Base-by-base conservation (phyloP, 495 filamentous ascomycete genomes). In the Penicillium argentinense region DNA sequence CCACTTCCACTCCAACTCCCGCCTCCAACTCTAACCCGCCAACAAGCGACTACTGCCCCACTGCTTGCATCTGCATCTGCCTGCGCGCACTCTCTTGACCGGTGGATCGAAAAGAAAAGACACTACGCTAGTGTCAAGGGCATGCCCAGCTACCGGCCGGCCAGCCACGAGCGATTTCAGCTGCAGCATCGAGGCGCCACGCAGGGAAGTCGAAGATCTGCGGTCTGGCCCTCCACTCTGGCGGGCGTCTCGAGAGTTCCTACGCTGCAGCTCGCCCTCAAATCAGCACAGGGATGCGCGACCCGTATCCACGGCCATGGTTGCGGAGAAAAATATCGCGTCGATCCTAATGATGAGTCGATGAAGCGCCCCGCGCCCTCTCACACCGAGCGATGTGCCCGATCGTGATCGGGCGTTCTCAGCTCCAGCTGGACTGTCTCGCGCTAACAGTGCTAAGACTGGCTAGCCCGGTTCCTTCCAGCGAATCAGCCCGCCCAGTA, bases 101-200 rank as follows among this genome's bases (percentile, higher is more conserved):
- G 28, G 19, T 36, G 42, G 30, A 28, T 18, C 18, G 3, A 9
- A 39, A 39, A 23, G 12, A 39, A 19, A 14, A 29, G 26, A 40
- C 18, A 26, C 36, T 23, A 39, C 13, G 24, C 14, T 16, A 13
- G 12, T 37, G 11, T 23, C 4, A 24, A 36, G n/a, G n/a, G n/a
- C n/a, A n/a, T n/a, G n/a, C n/a, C 45, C 54, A 57, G 54, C 54
- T 49, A 25, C n/a, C 16, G 40, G 43, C 30, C 24, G 42, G 19
- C 46, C 54, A 53, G 54, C 54, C 54, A 57, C 48, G 39, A 43
- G 13, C 6, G 17, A 33, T 57, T 69, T 69, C 66, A 69, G 66
- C 66, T 69, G 59, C 42, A 44, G 42, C 47, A 49, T 23, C 33
- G 47, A 51, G 45, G 57, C 66, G 66, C 66, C 66, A 69, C 66